Base-by-base conservation (phyloP, 371 early-diverging fungal species). In the Mortierella sp. region DNA sequence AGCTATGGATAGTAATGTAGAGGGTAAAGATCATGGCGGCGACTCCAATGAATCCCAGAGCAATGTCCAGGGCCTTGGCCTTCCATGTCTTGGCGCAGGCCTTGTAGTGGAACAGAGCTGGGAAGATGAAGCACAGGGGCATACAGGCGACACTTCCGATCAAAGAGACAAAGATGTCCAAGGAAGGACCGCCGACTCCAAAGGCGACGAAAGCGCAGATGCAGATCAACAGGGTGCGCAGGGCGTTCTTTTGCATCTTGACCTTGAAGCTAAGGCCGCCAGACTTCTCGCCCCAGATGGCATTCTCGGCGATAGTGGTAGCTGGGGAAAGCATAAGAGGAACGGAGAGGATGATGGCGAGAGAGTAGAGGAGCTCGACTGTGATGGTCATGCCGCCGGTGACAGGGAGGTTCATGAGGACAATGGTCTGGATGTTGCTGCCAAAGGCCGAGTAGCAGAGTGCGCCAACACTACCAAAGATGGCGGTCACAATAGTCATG, bases 21-120 rank as follows among this genome's bases (percentile, higher is more conserved):
- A 95, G 93, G 3, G 95, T 95, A 78, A 95, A 96, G 6, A 93
- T 75, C 93, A 96, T 93, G 43, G 92, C 93, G 10, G 91, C 75
- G 9, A 93, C 53, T 31, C 96, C 97, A 92, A 97, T 93, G 21
- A 87, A 75, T 54, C 94, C 91, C 24, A 97, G 87, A 8, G 86
- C 46, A 48, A 92, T 81, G 82, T 96, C 96, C 37, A 76, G 40
- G 28, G 69, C 81, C 75, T 80, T 81, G 31, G 90, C 83, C 48
- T 46, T 69, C 10, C 51, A 37, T 0, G 86, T 82, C 59, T 71
- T 74, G n/a, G 94, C 89, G 24, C 91, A 78, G 8, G 88, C 84
- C 73, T 87, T 91, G 87, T 80, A 89, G 80, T 95, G 95, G 89
- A 95, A 94, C 73, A 95, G 54, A 37, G 94, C 90, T 24, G 95